These are phyloP conservation scores for Priceomyces carsonii DNA, from an alignment of 805 yeast genomes.

Conservation along the genomic window DNA sequence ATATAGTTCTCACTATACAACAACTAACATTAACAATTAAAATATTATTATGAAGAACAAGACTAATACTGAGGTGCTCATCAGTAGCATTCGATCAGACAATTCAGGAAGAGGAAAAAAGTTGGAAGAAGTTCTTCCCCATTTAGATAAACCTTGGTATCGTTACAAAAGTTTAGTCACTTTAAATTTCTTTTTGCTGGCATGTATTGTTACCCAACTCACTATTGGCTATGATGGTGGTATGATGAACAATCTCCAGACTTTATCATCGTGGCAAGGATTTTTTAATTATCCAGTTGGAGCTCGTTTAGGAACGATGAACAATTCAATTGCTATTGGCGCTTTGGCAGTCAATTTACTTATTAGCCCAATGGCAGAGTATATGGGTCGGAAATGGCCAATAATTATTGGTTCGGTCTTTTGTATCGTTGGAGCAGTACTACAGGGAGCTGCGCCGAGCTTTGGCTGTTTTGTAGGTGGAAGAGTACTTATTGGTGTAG, in stretches of 20 bases:
- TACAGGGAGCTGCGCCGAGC: conserved; percentile 42
- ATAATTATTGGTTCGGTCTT: conserved; percentile 54
- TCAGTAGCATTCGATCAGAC: too few species aligned
- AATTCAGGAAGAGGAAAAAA: too few species aligned
- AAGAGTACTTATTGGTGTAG: conserved; percentile 66
- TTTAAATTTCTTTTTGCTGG: conserved; percentile 10
- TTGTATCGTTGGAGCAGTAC: conserved; percentile 56
- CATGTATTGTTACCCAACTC: conserved; percentile 11
- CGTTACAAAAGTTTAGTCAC: conserved; percentile 9
- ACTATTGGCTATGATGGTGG: conserved; percentile 19
- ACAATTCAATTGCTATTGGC: conserved; percentile 29
- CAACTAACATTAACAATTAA: too few species aligned
- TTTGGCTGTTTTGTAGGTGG: conserved; percentile 44
- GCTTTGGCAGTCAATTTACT: conserved; percentile 10
- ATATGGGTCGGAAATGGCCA: conserved; percentile 60
- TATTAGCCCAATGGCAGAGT: conserved; percentile 2
- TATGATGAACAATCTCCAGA: conserved; percentile 22
- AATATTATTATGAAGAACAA: too few species aligned
- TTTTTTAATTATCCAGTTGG: conserved; percentile 33
- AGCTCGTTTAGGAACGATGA: conserved; percentile 31
- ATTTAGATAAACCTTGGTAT: conserved; percentile 11
- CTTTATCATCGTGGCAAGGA: too few species aligned
- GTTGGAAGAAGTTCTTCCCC: conserved; percentile 14
- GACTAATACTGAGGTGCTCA: too few species aligned
- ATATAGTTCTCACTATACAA: too few species aligned